phyloP scores from a whole-genome alignment of 179 eudicot species.

The Heliamphora pulchella region DNA sequence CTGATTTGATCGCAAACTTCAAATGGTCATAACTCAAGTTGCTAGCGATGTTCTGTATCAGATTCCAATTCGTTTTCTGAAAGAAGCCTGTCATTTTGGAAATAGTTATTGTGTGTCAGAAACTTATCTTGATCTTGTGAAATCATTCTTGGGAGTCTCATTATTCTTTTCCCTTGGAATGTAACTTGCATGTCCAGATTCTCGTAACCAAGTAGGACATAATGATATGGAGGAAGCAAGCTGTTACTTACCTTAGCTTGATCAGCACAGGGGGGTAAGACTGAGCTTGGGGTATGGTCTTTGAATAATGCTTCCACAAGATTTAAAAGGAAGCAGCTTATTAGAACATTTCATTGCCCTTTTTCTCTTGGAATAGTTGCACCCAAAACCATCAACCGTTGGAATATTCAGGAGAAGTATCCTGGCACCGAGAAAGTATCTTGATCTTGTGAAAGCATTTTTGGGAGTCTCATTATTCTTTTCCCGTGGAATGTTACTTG shows the following conservation, averaged over 20 bases:
- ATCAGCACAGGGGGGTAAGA: too few relatives aligned
- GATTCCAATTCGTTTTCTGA: not conserved
- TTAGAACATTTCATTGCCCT: too few relatives aligned
- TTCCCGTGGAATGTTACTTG: not conserved
- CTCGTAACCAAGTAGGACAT: not conserved
- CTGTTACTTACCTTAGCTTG: too few relatives aligned
- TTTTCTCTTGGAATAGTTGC: too few relatives aligned
- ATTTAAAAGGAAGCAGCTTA: too few relatives aligned
- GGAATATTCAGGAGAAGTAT: not conserved
- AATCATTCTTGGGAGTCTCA: too few relatives aligned
- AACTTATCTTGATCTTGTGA: not conserved
- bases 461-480: too few relatives aligned
- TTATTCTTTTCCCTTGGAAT: not conserved
- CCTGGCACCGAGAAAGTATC: not conserved
- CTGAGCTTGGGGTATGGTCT: too few relatives aligned
- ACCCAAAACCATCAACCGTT: too few relatives aligned
- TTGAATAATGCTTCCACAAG: too few relatives aligned
- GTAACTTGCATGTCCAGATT: not conserved
- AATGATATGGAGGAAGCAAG: not conserved
- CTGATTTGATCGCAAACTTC: not conserved
- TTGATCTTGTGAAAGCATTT: not conserved
- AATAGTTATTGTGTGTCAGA: not conserved
- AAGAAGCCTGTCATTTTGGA: not conserved
- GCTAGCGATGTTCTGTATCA: too few relatives aligned
- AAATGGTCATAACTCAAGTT: not conserved